Evolutionary conservation across 768 basidiomycete genomes (phyloP).

Genomic region (Leccinum imitatum): DNA sequence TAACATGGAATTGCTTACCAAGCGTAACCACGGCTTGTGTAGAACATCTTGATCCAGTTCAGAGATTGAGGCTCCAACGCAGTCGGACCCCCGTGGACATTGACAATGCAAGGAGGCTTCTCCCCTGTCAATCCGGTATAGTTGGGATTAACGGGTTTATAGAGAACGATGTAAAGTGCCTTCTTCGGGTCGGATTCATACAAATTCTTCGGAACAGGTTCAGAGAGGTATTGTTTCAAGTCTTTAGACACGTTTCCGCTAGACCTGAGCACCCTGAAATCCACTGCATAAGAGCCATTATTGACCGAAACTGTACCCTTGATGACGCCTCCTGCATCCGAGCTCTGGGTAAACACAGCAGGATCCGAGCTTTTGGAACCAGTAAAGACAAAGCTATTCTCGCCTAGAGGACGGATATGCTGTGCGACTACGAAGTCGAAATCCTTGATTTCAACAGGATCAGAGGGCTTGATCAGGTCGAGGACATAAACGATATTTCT

Average conservation of each 20-base stretch:
- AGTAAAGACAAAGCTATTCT: not conserved
- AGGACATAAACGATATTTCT: conserved; percentile 35
- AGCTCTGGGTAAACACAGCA: no score
- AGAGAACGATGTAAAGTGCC: conserved; percentile 54
- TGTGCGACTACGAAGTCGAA: conserved; percentile 16
- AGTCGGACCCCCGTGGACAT: conserved; percentile 74
- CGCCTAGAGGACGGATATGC: conserved; percentile 3
- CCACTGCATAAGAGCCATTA: not conserved
- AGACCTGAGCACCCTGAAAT: conserved; percentile 5
- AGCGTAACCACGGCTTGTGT: conserved; percentile 65
- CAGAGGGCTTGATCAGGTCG: conserved; percentile 13
- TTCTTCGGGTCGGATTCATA: conserved; percentile 9
- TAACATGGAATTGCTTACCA: conserved; percentile 42
- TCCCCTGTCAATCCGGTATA: conserved; percentile 49
- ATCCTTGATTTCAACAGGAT: not conserved
- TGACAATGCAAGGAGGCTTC: conserved; percentile 63
- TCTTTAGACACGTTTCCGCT: conserved; percentile 13
- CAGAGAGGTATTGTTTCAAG: conserved; percentile 11
- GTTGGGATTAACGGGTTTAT: conserved; percentile 58
- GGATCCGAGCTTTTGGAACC: not conserved
- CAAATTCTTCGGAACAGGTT: conserved; percentile 6
- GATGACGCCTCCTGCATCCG: not conserved
- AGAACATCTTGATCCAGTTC: conserved; percentile 56
- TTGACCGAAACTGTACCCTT: not conserved
- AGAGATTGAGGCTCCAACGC: conserved; percentile 43